Base-by-base conservation (phyloP, 2,329 filamentous ascomycete species). In the Penicillium sp. region DNA sequence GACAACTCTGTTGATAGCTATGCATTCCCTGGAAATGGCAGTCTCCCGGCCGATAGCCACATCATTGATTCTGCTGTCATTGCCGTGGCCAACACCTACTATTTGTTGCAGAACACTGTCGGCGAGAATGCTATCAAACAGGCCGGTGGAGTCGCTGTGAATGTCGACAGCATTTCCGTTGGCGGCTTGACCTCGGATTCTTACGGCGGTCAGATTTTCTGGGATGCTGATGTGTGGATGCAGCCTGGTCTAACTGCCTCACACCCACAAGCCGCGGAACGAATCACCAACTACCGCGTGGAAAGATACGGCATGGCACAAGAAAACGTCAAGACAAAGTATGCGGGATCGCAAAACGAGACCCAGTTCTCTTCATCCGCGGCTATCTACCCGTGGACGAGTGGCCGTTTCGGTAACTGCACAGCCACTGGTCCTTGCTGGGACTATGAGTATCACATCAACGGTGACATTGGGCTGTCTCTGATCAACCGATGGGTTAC, bases 371-470 rank as follows among this genome's bases (percentile, higher is more conserved):
- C 77, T 0, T 63, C 71, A 1, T 74, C 77, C 5, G 78, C 81
- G 16, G 81, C 82, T 0, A 76, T 82, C 0, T 87, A 78, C 57
- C 77, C 83, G 1, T 87, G 84, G 84, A 86, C 82, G 0, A 79
- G 78, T 55, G 82, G 79, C 7, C 69, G 82, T 5, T 83, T 75
- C 57, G 84, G 84, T 2, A 86, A 87, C 57, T 87, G 84, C 57
- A 87, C 84, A 0, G 76, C 72, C 2, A 79, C 77, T 3, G 78
- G 78, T 1, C 75, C 78, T 22, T 87, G 84, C 62, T 84, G 82
- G 56, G 83, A 87, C 62, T 86, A 87, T 54, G 76, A 87, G 60
- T 87, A 87, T 56, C 84, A 87, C 62, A 57, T 87, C 29, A 86
- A 86, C 55, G 81, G 82, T 6, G 84, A 86, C 54, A 85, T 87